phyloP scores from a whole-genome alignment of 257 asterid species.

The Solanum piurae region DNA sequence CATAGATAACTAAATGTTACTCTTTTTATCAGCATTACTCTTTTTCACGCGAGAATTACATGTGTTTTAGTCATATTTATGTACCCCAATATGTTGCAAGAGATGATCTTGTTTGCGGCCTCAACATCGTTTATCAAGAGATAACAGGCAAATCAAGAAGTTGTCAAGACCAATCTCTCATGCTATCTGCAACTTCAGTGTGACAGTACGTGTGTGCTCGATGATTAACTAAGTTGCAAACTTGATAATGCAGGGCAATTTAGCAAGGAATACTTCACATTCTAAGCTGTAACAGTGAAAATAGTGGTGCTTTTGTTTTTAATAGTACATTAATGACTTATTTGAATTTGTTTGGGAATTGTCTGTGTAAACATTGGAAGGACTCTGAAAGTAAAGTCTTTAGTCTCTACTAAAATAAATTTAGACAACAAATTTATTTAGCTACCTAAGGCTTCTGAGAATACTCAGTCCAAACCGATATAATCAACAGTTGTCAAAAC shows the following conservation, averaged over 20 bases:
- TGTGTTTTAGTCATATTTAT: conserved; percentile 69
- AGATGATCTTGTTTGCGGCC: conserved; percentile 68
- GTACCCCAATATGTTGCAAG: conserved; percentile 61
- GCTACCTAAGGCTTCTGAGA: not conserved
- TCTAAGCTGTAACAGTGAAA: conserved; percentile 63
- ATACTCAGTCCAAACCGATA: conserved; percentile 15
- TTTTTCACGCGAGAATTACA: conserved; percentile 15
- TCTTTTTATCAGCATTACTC: not conserved
- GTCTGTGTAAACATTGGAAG: not conserved
- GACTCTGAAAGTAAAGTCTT: not conserved
- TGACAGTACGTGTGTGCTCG: not conserved
- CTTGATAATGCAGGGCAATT: conserved; percentile 48
- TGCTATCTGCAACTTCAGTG: not conserved
- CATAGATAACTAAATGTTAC: conserved; percentile 29
- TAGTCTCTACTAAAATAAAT: not conserved
- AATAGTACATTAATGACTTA: not conserved
- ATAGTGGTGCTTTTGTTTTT: not conserved
- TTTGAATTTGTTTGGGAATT: not conserved
- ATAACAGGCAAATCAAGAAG: not conserved
- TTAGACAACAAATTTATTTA: not conserved
- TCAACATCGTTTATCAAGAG: conserved; percentile 42
- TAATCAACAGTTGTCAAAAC: conserved; percentile 9
- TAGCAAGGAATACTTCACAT: conserved; percentile 70
- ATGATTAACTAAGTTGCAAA: not conserved
- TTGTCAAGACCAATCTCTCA: no score